Evolutionary conservation across 345 rosid species (phyloP), one percentile per base, ranked within the genome.

Genomic region (Abelmoschus esculentus): DNA sequence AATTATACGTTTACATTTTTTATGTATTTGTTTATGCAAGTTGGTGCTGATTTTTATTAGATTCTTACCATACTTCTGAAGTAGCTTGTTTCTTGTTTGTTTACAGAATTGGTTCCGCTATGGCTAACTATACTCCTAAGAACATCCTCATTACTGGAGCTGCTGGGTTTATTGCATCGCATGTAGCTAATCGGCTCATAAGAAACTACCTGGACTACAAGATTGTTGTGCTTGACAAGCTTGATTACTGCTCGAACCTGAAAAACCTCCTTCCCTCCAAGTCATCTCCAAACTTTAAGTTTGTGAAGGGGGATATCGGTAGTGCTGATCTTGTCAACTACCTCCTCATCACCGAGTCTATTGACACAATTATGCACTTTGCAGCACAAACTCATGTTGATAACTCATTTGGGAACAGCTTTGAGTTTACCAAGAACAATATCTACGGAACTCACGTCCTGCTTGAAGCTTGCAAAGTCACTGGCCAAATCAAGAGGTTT

Each of bases 261-360:
- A 86, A 87, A 77, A 91, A 91, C 62, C 92, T 91, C 17, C 79
- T 83, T 53, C 97, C 96, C 0, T 91, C 92, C 0, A 81, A 80
- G 53, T 69, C 86, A 6, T 91, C 90, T 11, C 83, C 55, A 2
- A 50, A 50, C 19, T 50, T 50, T n/a, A 50, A 50, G 55, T 50
- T 50, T 50, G 55, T 50, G 55, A n/a, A 50, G 19, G 55, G 55
- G 42, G 96, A 91, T 61, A 83, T 91, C 28, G 96, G 86, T 19
- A 89, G 97, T 77, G 97, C 96, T 59, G 97, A 89, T n/a, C 86
- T 91, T 44, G 97, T 91, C 61, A 89, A 91, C 78, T 87, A 85
- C 79, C 91, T 89, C 17, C 93, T 89, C 49, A 86, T 91, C 80
- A 89, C 97, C 0, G 97, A 91, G 78, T 82, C 84, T 40, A 91